These are phyloP conservation scores for Diaporthe sp. DNA, from an alignment of 2,329 filamentous ascomycete species.

Conservation along the genomic window DNA sequence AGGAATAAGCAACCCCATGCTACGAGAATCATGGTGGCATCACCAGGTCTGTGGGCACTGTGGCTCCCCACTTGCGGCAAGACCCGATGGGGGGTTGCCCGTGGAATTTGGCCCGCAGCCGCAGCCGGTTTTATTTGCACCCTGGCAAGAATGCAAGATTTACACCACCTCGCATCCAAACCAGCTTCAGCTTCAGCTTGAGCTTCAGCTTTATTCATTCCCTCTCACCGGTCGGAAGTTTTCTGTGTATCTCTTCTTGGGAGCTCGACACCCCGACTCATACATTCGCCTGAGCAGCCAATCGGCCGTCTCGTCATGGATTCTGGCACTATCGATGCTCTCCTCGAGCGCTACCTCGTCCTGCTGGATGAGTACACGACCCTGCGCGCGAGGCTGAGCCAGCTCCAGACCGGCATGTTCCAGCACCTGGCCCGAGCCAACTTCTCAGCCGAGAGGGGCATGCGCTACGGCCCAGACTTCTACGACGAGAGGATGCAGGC, in stretches of 20 bases:
- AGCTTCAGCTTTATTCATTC: slow-evolving; percentile 1
- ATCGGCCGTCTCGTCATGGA: slow-evolving; percentile 41
- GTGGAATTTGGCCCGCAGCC: slow-evolving; percentile 1
- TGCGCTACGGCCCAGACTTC: slow-evolving; percentile 74
- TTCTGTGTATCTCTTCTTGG: not conserved
- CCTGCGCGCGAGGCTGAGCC: slow-evolving; percentile 64
- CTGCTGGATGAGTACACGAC: slow-evolving; percentile 75
- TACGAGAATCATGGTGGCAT: not conserved
- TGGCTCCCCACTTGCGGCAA: slow-evolving; percentile 25
- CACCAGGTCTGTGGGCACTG: slow-evolving; percentile 18
- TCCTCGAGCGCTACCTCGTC: slow-evolving; percentile 73
- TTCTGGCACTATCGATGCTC: slow-evolving; percentile 63
- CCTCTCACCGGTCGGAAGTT: not conserved
- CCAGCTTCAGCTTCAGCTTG: not conserved
- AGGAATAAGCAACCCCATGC: slow-evolving; percentile 21
- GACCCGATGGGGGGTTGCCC: slow-evolving; percentile 26
- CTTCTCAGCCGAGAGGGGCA: slow-evolving; percentile 72
- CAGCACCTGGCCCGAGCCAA: slow-evolving; percentile 78
- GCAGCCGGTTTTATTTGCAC: slow-evolving; percentile 17
- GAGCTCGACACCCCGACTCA: not conserved
- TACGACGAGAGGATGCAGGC: slow-evolving; percentile 82
- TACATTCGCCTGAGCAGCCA: not conserved
- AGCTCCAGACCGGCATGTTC: slow-evolving; percentile 65
- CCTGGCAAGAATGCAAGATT: not conserved
- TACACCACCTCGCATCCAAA: not conserved